Conservation (phyloP, 441 rosid species). For the Erodium moschatum region DNA sequence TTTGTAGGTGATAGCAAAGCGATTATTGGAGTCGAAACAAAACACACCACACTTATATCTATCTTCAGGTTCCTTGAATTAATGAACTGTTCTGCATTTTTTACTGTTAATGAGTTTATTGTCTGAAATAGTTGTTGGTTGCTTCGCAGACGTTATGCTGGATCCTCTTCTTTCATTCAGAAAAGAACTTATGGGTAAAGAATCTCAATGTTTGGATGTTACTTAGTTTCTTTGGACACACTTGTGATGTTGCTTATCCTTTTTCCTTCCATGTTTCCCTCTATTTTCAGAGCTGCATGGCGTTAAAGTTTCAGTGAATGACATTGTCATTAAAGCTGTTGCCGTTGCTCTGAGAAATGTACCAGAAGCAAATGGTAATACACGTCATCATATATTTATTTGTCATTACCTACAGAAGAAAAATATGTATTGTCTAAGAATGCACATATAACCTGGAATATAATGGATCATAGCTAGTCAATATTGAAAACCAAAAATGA, state of each 20-base stretch:
- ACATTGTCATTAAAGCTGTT: conserved; percentile 89
- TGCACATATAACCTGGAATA: neutral
- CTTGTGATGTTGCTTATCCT: conserved; percentile 22
- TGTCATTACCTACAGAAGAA: neutral
- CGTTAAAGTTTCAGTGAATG: conserved; percentile 84
- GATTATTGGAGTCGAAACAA: conserved; percentile 94
- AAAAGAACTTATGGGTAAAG: conserved; percentile 79
- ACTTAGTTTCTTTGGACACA: conserved; percentile 19
- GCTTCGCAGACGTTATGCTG: conserved; percentile 65
- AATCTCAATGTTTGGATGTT: conserved; percentile 12
- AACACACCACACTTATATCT: conserved; percentile 78
- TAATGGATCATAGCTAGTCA: neutral
- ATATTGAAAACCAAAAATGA: neutral
- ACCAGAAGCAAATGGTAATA: conserved; percentile 80
- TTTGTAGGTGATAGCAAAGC: conserved; percentile 72
- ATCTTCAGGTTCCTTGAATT: conserved; percentile 53
- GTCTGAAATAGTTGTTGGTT: conserved; percentile 28
- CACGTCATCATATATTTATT: neutral
- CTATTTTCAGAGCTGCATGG: conserved; percentile 64
- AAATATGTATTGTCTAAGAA: neutral
- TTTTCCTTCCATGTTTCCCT: conserved; percentile 16
- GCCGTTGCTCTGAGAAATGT: conserved; percentile 75
- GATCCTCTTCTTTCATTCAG: conserved; percentile 91
- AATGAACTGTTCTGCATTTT: conserved; percentile 15
- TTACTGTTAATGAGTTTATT: conserved; percentile 18